phyloP scores from a whole-genome alignment of 169 alveolate species.

The Hepatocystis sp. region DNA sequence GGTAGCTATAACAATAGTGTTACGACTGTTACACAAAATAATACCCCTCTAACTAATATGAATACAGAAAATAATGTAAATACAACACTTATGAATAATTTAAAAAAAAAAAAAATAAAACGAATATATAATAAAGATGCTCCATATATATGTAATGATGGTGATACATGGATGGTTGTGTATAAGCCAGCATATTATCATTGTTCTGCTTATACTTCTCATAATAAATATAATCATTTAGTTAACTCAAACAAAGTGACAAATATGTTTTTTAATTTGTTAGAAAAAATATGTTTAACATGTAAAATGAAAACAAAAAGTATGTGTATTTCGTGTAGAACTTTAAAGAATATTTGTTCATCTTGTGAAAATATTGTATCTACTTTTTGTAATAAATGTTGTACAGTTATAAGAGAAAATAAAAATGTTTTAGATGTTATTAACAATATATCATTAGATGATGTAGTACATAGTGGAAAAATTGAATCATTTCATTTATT shows the following conservation, averaged over 20 bases:
- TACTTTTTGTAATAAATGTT: constrained; percentile 48
- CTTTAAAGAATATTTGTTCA: constrained; percentile 44
- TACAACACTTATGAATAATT: too few relatives aligned
- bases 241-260: constrained; percentile 54
- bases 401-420: constrained; percentile 35
- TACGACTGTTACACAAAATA: too few relatives aligned
- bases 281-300: constrained; percentile 57
- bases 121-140: constrained; percentile 75
- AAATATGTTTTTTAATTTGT: constrained; percentile 51
- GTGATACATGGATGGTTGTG: constrained; percentile 81
- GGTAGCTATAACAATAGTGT: too few relatives aligned
- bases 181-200: constrained; percentile 85
- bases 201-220: constrained; percentile 80
- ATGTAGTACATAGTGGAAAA: constrained; percentile 78
- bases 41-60: background rate
- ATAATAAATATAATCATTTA: constrained; percentile 43
- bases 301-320: constrained; percentile 68
- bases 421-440: constrained; percentile 78
- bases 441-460: constrained; percentile 76
- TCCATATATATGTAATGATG: constrained; percentile 82
- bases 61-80: background rate
- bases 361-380: constrained; percentile 53
- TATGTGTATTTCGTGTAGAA: constrained; percentile 61
- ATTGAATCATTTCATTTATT: constrained; percentile 82
- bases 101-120: constrained; percentile 33